Conservation (phyloP, 441 rosid species). For the Metrosideros polymorpha region DNA sequence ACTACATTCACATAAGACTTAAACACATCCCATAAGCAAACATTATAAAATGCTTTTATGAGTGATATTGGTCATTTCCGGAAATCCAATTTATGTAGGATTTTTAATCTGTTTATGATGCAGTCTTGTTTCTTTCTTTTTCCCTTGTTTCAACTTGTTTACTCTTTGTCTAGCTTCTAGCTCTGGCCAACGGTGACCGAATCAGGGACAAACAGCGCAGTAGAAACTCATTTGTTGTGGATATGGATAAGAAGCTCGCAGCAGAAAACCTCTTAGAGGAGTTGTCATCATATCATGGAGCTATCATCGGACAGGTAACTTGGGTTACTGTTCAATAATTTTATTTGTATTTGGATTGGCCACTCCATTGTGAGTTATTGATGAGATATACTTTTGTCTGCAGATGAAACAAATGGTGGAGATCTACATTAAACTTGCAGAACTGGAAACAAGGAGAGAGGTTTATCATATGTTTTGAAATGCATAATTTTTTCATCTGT, state of each 20-base stretch:
- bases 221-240: conserved; percentile 91
- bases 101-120: not conserved
- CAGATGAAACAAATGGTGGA: conserved; percentile 98
- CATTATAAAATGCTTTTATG: not conserved
- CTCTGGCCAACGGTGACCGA: conserved; percentile 95
- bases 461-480: conserved; percentile 27
- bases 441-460: conserved; percentile 97
- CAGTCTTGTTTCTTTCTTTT: not conserved
- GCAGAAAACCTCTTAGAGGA: conserved; percentile 83
- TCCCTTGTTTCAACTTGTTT: conserved; percentile 1
- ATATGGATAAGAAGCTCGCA: conserved; percentile 80
- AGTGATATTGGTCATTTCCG: not conserved
- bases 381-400: not conserved
- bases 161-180: conserved; percentile 59
- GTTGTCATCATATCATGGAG: conserved; percentile 64
- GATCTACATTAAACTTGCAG: conserved; percentile 93
- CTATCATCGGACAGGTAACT: conserved; percentile 69
- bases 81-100: not conserved
- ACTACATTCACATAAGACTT: not conserved
- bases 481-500: not conserved
- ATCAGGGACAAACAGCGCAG: conserved; percentile 93
- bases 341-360: not conserved
- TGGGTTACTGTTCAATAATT: not conserved
- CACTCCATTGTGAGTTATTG: not conserved
- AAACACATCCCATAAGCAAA: not conserved